These are phyloP conservation scores for Collybiopsis luxurians DNA, from an alignment of 768 basidiomycete species.

Conservation along the genomic window DNA sequence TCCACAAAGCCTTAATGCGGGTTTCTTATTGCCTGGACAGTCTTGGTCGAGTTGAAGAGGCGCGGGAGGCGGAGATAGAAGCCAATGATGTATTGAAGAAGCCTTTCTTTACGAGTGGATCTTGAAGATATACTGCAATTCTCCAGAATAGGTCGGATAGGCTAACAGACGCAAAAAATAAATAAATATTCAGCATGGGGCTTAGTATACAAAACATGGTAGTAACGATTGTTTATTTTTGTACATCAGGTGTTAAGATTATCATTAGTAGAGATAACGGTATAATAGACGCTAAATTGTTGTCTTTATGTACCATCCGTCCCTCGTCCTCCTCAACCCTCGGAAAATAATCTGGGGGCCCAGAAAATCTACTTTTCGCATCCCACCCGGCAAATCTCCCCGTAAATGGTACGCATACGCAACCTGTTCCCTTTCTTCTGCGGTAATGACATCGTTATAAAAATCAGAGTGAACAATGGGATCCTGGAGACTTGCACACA, in stretches of 20 bases:
- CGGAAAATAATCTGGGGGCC: conserved; percentile 34
- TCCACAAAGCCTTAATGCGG: conserved; percentile 8
- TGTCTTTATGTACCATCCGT: conserved; percentile 4
- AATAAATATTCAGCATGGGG: neutral
- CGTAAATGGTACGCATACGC: conserved; percentile 9
- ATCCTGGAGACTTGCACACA: conserved; percentile 30
- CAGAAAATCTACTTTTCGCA: neutral
- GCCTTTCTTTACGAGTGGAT: neutral
- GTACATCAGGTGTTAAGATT: too few species aligned
- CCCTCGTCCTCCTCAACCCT: conserved; percentile 27
- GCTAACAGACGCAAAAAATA: neutral
- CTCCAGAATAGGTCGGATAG: too few species aligned
- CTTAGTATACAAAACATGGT: neutral
- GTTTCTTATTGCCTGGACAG: conserved; percentile 3
- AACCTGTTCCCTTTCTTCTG: neutral
- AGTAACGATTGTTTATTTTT: too few species aligned
- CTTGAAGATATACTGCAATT: neutral
- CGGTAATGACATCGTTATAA: conserved; percentile 28
- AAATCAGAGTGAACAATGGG: conserved; percentile 39
- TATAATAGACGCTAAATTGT: too few species aligned
- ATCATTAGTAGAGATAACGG: too few species aligned
- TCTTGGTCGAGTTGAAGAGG: conserved; percentile 2
- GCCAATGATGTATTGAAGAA: conserved; percentile 8
- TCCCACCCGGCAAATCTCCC: neutral
- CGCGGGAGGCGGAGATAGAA: conserved; percentile 5